Percentiles rank a stretch among this genome's conserved stretches.
Conservation (phyloP, 495 filamentous ascomycete genomes). For the Penicillium manginii region DNA sequence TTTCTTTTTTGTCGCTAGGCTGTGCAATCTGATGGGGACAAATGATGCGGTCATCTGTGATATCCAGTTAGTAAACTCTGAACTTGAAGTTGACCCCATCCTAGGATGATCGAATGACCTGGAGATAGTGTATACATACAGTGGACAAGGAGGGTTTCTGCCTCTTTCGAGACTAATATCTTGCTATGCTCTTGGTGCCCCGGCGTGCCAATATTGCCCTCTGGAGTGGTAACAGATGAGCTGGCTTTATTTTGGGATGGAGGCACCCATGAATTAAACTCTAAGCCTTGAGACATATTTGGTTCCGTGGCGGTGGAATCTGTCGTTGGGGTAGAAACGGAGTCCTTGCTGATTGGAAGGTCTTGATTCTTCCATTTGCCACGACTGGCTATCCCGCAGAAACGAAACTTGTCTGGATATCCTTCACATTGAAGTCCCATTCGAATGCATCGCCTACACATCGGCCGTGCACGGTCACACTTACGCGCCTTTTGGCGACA, state of each 20-base stretch:
- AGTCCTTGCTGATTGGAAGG: conserved; percentile 1
- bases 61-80: background rate
- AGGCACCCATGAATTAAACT: background rate
- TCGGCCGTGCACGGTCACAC: conserved; percentile 27
- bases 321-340: background rate
- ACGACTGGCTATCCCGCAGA: conserved; percentile 42
- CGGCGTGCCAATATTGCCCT: background rate
- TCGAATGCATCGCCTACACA: conserved; percentile 24
- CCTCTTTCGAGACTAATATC: conserved; percentile 8
- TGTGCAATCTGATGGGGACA: conserved; percentile 46
- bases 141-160: conserved; percentile 26
- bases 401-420: conserved; percentile 46
- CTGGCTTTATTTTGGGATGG: background rate
- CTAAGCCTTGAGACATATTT: background rate
- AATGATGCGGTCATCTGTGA: conserved; percentile 37
- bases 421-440: conserved; percentile 34
- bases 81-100: no score
- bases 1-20: conserved; percentile 24
- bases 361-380: conserved; percentile 40
- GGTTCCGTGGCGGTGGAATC: background rate
- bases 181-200: conserved; percentile 1
- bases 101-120: background rate
- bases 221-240: background rate
- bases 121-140: conserved; percentile 19
- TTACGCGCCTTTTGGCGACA: conserved; percentile 28